Conservation (phyloP, 1,284 basidiomycete species). For the Rhodotorula mucilaginosa region DNA sequence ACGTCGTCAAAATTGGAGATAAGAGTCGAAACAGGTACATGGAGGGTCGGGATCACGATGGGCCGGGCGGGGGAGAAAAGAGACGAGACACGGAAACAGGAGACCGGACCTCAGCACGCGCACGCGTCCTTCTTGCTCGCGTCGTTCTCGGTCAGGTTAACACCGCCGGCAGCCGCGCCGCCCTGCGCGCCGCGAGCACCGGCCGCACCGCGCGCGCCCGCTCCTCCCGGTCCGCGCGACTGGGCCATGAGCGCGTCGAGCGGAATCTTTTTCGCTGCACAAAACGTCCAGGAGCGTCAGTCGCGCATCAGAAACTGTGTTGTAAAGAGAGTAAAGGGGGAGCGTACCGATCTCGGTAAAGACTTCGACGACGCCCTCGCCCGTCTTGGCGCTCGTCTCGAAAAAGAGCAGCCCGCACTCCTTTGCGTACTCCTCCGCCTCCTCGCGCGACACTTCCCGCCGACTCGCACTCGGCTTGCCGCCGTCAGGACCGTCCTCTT, state of each 20-base stretch:
- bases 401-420: conserved; percentile 93
- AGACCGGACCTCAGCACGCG: conserved; percentile 57
- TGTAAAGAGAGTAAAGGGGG: too few species aligned
- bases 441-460: conserved; percentile 84
- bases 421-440: conserved; percentile 92
- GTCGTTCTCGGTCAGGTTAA: conserved; percentile 71
- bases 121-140: conserved; percentile 71
- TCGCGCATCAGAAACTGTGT: too few species aligned
- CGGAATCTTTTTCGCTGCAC: conserved; percentile 87
- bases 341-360: conserved; percentile 93
- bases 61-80: background rate
- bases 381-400: conserved; percentile 97
- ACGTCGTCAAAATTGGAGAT: background rate
- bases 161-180: conserved; percentile 54
- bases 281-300: background rate
- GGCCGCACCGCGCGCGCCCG: conserved; percentile 6
- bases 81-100: background rate
- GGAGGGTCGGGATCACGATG: background rate
- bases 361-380: conserved; percentile 91
- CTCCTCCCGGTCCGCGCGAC: conserved; percentile 36
- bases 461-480: conserved; percentile 56
- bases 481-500: conserved; percentile 27
- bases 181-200: background rate
- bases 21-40: background rate
- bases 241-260: conserved; percentile 81